A percentile compares a stretch with the other conserved stretches of the same genome.
phyloP scores from a whole-genome alignment of 2,329 filamentous ascomycete species.

The Fusarium sp. region DNA sequence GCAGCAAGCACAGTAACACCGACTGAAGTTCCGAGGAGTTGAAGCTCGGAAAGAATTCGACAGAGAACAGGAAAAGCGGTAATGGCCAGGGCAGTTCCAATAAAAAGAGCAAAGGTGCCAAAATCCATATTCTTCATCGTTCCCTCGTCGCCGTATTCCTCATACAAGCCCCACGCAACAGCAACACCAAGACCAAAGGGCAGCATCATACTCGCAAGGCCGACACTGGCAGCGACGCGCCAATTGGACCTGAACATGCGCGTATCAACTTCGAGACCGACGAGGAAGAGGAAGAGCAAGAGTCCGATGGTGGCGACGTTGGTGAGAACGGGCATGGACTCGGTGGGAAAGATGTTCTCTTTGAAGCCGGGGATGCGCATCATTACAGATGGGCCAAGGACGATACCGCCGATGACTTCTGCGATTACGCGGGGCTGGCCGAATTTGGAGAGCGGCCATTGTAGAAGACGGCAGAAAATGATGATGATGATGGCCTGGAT shows the following conservation, averaged over 20 bases:
- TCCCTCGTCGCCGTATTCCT: constrained; percentile 71
- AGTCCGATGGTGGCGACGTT: constrained; percentile 87
- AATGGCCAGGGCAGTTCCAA: constrained; percentile 93
- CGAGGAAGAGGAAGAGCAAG: constrained; percentile 87
- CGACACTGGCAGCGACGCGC: constrained; percentile 82
- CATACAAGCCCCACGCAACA: constrained; percentile 83
- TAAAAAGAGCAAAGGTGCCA: constrained; percentile 75
- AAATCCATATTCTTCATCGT: constrained; percentile 60
- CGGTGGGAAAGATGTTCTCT: constrained; percentile 78
- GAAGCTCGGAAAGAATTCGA: constrained; percentile 91
- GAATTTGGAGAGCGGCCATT: constrained; percentile 81
- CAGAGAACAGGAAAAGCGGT: constrained; percentile 93
- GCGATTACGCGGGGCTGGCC: constrained; percentile 86
- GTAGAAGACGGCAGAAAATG: constrained; percentile 66
- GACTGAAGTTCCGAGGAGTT: constrained; percentile 84
- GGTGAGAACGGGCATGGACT: constrained; percentile 79
- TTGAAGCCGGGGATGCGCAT: constrained; percentile 86
- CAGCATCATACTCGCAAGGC: constrained; percentile 81
- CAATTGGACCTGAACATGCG: constrained; percentile 83
- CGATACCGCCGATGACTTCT: constrained; percentile 85
- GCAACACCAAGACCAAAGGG: constrained; percentile 86
- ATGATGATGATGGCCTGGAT: constrained; percentile 59
- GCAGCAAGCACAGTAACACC: constrained; percentile 91
- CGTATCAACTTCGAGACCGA: constrained; percentile 88
- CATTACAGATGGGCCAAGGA: constrained; percentile 89